These are phyloP conservation scores for Citrus reticulata DNA, from an alignment of 345 rosid species.

Conservation along the genomic window DNA sequence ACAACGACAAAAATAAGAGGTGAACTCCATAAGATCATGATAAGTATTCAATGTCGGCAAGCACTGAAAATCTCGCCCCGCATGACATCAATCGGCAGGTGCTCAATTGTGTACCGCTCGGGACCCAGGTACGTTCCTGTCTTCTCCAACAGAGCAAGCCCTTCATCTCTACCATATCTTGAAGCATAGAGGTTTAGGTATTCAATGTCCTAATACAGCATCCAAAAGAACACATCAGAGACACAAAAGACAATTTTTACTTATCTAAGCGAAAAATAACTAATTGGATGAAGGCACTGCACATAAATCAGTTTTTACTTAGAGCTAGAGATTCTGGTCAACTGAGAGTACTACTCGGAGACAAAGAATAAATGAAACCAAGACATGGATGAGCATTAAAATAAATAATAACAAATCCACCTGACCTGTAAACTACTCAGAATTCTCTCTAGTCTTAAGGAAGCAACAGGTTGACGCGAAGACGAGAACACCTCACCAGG, in stretches of 20 bases:
- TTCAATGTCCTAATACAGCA: slow-evolving; percentile 57
- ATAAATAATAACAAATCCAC: background rate
- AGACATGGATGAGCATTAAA: background rate
- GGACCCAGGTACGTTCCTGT: slow-evolving; percentile 86
- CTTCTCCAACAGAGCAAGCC: slow-evolving; percentile 72
- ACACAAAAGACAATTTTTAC: background rate
- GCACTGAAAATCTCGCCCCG: slow-evolving; percentile 84
- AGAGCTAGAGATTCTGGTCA: background rate
- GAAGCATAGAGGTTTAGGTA: slow-evolving; percentile 74
- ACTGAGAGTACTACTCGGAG: background rate
- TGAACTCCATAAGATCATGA: background rate
- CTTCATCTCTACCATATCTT: slow-evolving; percentile 74
- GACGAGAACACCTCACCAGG: slow-evolving; percentile 96
- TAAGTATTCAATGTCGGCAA: slow-evolving; percentile 28
- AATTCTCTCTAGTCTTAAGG: slow-evolving; percentile 82
- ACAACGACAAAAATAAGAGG: background rate
- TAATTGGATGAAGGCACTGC: background rate
- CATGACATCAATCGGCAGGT: slow-evolving; percentile 77
- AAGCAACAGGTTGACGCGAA: slow-evolving; percentile 78
- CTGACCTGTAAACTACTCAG: slow-evolving; percentile 92
- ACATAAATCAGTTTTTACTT: background rate
- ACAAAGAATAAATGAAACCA: background rate
- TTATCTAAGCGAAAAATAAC: background rate
- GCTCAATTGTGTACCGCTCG: slow-evolving; percentile 84
- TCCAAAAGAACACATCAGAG: background rate